These are phyloP conservation scores for Gossypium thurberi DNA, from an alignment of 345 rosid species.

Conservation along the genomic window DNA sequence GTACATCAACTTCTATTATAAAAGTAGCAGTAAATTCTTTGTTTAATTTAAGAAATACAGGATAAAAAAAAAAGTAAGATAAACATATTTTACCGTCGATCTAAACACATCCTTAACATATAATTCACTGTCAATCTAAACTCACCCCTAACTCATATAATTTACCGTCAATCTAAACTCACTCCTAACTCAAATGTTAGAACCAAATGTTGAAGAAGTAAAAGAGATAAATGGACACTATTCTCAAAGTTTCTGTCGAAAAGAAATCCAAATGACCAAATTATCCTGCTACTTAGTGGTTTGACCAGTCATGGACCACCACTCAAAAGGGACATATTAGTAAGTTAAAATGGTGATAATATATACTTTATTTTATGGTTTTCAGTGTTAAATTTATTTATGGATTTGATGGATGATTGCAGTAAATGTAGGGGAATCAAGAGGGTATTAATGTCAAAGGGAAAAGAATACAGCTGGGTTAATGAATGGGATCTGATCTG, in stretches of 20 bases:
- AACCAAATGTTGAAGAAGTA: no score
- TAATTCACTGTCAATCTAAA: no score
- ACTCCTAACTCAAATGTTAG: no score
- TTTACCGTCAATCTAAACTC: no score
- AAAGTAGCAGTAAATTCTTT: background rate
- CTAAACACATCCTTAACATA: no score
- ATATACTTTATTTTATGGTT: background rate
- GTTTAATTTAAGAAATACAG: background rate
- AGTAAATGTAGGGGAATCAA: background rate
- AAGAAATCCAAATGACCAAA: conserved; percentile 19
- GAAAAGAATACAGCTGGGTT: conserved; percentile 18
- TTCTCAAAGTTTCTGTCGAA: background rate
- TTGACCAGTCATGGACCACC: conserved; percentile 32
- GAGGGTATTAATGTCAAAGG: conserved; percentile 20
- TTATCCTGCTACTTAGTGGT: conserved; percentile 9
- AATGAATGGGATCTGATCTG: conserved; percentile 18
- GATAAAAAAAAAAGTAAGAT: no score
- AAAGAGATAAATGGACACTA: conserved; percentile 9
- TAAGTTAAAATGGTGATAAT: background rate
- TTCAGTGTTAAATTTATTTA: background rate
- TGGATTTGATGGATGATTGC: background rate
- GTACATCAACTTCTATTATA: background rate
- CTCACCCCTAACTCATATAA: no score
- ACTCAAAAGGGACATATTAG: conserved; percentile 2
- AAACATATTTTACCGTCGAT: no score